Base-by-base conservation (phyloP, 805 yeast genomes). In the Zygotorulaspora danielsina region DNA sequence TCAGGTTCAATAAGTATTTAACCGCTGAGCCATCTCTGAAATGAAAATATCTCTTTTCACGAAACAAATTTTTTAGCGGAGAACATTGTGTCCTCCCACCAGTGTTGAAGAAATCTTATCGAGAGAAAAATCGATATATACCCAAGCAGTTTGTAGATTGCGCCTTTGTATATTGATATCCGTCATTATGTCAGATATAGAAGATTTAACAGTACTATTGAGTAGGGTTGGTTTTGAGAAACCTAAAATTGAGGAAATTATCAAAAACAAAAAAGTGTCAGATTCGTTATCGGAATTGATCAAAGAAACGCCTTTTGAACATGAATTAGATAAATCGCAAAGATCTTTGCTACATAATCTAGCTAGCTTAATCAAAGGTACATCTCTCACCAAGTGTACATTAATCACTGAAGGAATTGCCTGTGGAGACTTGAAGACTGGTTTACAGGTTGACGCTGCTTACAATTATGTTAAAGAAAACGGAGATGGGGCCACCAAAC, bases 211-310 rank as follows among this genome's bases (percentile, higher is more conserved):
- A 17, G 42, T 49, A 20, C 50, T 53, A 3, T 63, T 70, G 36
- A 50, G 57, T 39, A 45, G 50, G n/a, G 48, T 81, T 42, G 94
- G 94, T 10, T 77, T 84, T 50, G 78, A 75, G 51, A 90, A 82
- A 12, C 70, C 78, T 51, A 86, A 85, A 61, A 71, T 84, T 44
- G 76, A 78, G 35, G 97, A 93, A 57, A 81, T 88, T 41, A 63
- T 78, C 41, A 90, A 87, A 63, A 90, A 93, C 68, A 79, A 80
- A 59, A 89, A 89, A 63, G 94, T 89, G 28, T 75, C 90, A 12
- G 68, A 69, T 28, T 76, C 95, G 1, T 71, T 93, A 37, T 72
- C 70, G 20, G 75, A 75, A 25, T 73, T 88, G 43, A 69, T 84
- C 39, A 53, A 58, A 17, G 77, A 76, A 38, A 42, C 54, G 1